Evolutionary conservation across 179 eudicot species (phyloP), one percentile per base, ranked within the genome.

Genomic region (Silene coronaria): DNA sequence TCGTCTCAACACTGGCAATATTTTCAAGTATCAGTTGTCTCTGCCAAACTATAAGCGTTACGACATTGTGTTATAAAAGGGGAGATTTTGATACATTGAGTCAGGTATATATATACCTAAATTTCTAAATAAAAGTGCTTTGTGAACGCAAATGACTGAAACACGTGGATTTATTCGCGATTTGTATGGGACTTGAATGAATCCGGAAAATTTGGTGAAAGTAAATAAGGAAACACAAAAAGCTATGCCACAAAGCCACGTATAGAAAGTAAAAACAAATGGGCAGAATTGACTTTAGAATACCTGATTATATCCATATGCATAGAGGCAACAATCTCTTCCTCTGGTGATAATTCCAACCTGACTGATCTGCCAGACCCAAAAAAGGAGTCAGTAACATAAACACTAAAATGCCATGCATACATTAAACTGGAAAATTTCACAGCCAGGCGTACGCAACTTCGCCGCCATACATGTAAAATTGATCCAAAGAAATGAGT

Each of bases 291-390:
- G 55, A 2, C 5, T 77, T 48, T 26, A 72, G 16, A 51, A 30
- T 64, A 95, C 99, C 97, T 88, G 85, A 95, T 80, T 34, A 78
- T 81, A 84, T 95, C 93, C 88, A 91, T 84, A 86, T 92, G 86
- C 97, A 92, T 92, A 59, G 97, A 89, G 72, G 93, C 86, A 70
- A 91, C 89, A 70, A 88, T 84, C 87, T 95, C 99, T 80, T 95
- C 99, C 85, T 91, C 97, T 26, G 97, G 97, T 36, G 97, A 88
- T 80, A 95, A 82, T 75, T 95, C 99, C 88, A 95, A 76, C 76
- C 71, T 81, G 76, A 92, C 61, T 62, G 97, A 88, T 83, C 99
- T 95, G 79, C 53, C 19, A 75, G 57, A 79, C 55, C 53, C 70
- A 26, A 17, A 32, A 1, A 4, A 22, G 23, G 28, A 53, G 24